Evolutionary conservation across 192 early-diverging fungal species (phyloP), one percentile per base, ranked within the genome.

Genomic region (Thamnidium elegans): DNA sequence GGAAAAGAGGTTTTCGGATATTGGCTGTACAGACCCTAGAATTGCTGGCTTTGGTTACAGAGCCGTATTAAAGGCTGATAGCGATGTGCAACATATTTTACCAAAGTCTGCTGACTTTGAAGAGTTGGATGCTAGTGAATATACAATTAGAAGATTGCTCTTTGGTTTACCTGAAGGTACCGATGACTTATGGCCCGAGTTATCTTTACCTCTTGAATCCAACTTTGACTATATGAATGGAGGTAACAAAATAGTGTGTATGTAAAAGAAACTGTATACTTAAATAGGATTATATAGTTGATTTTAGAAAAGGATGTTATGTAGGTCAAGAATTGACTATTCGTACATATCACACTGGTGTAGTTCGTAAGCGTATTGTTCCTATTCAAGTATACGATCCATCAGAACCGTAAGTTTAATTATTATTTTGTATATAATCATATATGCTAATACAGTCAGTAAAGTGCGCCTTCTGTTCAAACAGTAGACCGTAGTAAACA

Each of bases 281-380:
- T n/a, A n/a, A n/a, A n/a, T n/a, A n/a, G n/a, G n/a, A n/a, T n/a
- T n/a, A n/a, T n/a, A n/a, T n/a, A n/a, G 93, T 99, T 56, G 92
- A 98, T 74, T 99, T 97, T 78, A 78, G 82, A 59, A 99, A 99
- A 79, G 97, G 97, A 1, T 99, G 97, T 76, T 99, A 99, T 66
- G 85, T 98, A 30, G 97, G 97, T 13, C 97, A 99, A 73, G 97
- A 98, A 73, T 87, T 99, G 68, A 99, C 97, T 0, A 96, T 97
- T 73, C 82, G 97, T 50, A 99, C 95, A 10, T 88, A 98, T 64
- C 93, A 98, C 69, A 93, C 89, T 26, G 97, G 97, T 14, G 91
- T 94, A 5, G 92, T 89, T 46, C 85, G 96, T 48, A 98, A 98
- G 80, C 84, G 95, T 50, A 79, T 99, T 7, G 82, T 97, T 31